A percentile compares a stretch with the other conserved stretches of the same genome.
phyloP scores from a whole-genome alignment of 2,329 filamentous ascomycete species.

The Bertia moriformis region DNA sequence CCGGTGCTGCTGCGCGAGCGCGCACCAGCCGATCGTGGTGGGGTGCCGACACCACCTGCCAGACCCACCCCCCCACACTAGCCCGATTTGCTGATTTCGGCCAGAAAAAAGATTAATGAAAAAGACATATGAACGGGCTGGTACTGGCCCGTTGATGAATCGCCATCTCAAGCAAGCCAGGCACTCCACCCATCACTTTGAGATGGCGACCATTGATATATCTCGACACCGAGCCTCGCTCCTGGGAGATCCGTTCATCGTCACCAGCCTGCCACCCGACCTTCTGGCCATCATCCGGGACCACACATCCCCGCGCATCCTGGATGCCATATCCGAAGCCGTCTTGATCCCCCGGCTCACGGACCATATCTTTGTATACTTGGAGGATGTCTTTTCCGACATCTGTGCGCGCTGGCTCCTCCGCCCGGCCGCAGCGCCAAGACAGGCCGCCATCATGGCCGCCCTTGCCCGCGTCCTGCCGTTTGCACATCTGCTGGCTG shows the following conservation, averaged over 20 bases:
- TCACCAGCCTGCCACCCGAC: slow-evolving; percentile 53
- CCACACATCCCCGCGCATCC: slow-evolving; percentile 48
- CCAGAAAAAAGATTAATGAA: no score
- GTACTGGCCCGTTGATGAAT: no score
- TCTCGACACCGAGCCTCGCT: slow-evolving; percentile 38
- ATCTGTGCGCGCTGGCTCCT: slow-evolving; percentile 67
- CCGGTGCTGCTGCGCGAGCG: no score
- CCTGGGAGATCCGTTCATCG: slow-evolving; percentile 33
- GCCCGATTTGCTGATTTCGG: no score
- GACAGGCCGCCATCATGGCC: slow-evolving; percentile 36
- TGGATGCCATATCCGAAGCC: slow-evolving; percentile 55
- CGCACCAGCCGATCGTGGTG: no score
- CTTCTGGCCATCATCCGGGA: slow-evolving; percentile 52
- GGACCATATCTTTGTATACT: slow-evolving; percentile 59
- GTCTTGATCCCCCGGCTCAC: slow-evolving; percentile 59
- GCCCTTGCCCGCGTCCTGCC: slow-evolving; percentile 70
- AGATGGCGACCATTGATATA: slow-evolving; percentile 41
- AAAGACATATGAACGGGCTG: no score
- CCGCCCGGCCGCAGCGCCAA: slow-evolving; percentile 20
- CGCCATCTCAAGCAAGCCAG: no score
- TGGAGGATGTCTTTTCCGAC: slow-evolving; percentile 65
- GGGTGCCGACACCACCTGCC: no score
- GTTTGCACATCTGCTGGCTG: slow-evolving; percentile 65
- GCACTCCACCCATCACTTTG: background rate
- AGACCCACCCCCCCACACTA: no score